phyloP scores from a whole-genome alignment of 2,329 filamentous ascomycete species.

The Nemania sp. region DNA sequence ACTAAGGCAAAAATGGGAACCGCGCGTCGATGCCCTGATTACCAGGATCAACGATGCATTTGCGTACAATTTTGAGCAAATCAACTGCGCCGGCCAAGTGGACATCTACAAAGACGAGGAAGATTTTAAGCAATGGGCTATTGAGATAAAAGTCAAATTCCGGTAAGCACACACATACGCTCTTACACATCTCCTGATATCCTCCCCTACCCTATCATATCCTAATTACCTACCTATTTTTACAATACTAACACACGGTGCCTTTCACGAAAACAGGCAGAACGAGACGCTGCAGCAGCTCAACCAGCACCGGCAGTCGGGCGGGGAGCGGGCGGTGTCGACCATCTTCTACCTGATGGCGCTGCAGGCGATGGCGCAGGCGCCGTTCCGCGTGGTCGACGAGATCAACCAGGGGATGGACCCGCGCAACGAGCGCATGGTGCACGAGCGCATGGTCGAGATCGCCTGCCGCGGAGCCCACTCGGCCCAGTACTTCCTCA shows the following conservation, averaged over 20 bases:
- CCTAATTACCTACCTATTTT: neutral
- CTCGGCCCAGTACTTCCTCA: slow-evolving; percentile 88
- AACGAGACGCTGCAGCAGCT: slow-evolving; percentile 82
- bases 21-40: slow-evolving; percentile 75
- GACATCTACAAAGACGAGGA: slow-evolving; percentile 83
- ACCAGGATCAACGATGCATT: slow-evolving; percentile 87
- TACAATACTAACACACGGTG: neutral
- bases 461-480: slow-evolving; percentile 89
- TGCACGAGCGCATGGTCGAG: slow-evolving; percentile 96
- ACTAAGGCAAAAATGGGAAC: slow-evolving; percentile 78
- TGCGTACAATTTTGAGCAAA: slow-evolving; percentile 88
- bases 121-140: slow-evolving; percentile 91
- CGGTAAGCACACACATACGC: slow-evolving; percentile 57
- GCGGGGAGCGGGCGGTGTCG: slow-evolving; percentile 92
- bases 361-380: slow-evolving; percentile 87
- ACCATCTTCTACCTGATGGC: slow-evolving; percentile 99
- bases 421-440: slow-evolving; percentile 95
- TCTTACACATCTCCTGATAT: slow-evolving; percentile 8
- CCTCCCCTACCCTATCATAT: neutral
- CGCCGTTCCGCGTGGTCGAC: slow-evolving; percentile 96
- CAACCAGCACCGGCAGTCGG: slow-evolving; percentile 90
- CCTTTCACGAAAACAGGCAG: slow-evolving; percentile 62
- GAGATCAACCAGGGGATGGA: slow-evolving; percentile 99
- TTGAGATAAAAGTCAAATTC: slow-evolving; percentile 95
- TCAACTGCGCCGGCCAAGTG: slow-evolving; percentile 92